A percentile compares a stretch with the other conserved stretches of the same genome.
These are phyloP conservation scores for Penicillium sp. DNA, from an alignment of 2,329 filamentous ascomycete species.

Conservation along the genomic window DNA sequence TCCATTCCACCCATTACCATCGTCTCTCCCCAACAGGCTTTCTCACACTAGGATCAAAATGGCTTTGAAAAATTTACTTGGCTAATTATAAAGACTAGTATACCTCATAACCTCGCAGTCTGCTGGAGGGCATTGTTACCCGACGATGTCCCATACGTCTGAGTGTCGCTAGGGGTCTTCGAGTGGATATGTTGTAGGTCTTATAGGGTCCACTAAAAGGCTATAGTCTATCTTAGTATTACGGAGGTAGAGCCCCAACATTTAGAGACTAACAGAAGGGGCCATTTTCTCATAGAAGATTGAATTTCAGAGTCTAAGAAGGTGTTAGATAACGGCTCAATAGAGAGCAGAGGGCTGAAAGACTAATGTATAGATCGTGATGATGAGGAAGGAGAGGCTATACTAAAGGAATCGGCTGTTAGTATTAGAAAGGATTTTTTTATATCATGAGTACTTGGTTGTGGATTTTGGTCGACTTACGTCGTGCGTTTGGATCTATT, in stretches of 20 bases:
- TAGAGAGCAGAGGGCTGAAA: slow-evolving; percentile 2
- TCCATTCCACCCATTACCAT: too few relatives aligned
- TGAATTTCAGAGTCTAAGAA: slow-evolving; percentile 8
- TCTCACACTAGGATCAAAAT: too few relatives aligned
- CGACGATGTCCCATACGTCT: too few relatives aligned
- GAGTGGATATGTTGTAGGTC: slow-evolving; percentile 1
- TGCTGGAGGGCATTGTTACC: too few relatives aligned
- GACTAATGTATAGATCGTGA: neutral
- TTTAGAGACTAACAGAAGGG: neutral
- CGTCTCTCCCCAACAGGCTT: too few relatives aligned
- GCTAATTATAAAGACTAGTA: too few relatives aligned
- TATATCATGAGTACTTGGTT: neutral
- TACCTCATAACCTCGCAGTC: too few relatives aligned
- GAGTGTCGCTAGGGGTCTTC: slow-evolving; percentile 3
- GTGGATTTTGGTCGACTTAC: neutral
- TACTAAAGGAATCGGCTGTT: neutral
- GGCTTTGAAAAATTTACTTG: too few relatives aligned
- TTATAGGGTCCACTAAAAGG: slow-evolving; percentile 1
- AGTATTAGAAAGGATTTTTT: neutral
- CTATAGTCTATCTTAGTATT: slow-evolving; percentile 5
- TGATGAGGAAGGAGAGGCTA: neutral
- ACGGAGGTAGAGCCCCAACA: neutral
- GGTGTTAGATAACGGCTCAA: slow-evolving; percentile 2
- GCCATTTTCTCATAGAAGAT: slow-evolving; percentile 3
- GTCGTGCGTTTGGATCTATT: slow-evolving; percentile 5